A percentile compares a stretch with the other conserved stretches of the same genome.
phyloP scores from a whole-genome alignment of 2,329 filamentous ascomycete species.

The Fusarium cyanostomum region DNA sequence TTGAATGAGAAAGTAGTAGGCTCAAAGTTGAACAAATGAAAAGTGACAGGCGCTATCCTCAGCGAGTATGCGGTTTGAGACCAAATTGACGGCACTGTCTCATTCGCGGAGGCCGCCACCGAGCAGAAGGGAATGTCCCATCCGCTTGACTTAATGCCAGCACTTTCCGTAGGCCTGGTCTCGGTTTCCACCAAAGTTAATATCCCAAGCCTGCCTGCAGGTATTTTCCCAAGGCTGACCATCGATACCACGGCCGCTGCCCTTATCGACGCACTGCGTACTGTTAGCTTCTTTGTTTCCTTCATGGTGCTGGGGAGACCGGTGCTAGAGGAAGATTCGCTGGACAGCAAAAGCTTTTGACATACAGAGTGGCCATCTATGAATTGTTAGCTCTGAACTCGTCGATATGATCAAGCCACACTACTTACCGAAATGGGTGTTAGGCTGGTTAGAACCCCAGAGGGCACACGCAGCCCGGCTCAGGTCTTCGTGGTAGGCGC shows the following conservation, averaged over 20 bases:
- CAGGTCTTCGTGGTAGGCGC: constrained; percentile 8
- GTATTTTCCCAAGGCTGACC: constrained; percentile 22
- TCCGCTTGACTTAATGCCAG: constrained; percentile 19
- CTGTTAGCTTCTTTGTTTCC: background rate
- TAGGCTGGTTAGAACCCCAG: constrained; percentile 13
- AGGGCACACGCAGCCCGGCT: constrained; percentile 13
- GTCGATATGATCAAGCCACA: background rate
- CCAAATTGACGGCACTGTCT: no score
- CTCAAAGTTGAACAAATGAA: no score
- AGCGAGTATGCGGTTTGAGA: no score
- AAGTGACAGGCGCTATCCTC: no score
- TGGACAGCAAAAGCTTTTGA: background rate
- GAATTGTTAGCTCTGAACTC: background rate
- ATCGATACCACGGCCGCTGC: constrained; percentile 14
- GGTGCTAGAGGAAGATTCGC: no score
- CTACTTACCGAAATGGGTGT: constrained; percentile 12
- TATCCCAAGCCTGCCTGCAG: constrained; percentile 20
- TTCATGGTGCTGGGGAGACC: rapidly evolving
- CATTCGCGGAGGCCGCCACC: no score
- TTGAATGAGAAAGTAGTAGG: no score
- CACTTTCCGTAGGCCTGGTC: constrained; percentile 14
- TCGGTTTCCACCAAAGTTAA: constrained; percentile 19
- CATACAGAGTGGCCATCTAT: constrained; percentile 24
- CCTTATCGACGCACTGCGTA: constrained; percentile 23
- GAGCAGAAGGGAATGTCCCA: no score